Evolutionary conservation across 306 rosid species (phyloP), one percentile per base, ranked within the genome.

Genomic region (Luffa acutangula): DNA sequence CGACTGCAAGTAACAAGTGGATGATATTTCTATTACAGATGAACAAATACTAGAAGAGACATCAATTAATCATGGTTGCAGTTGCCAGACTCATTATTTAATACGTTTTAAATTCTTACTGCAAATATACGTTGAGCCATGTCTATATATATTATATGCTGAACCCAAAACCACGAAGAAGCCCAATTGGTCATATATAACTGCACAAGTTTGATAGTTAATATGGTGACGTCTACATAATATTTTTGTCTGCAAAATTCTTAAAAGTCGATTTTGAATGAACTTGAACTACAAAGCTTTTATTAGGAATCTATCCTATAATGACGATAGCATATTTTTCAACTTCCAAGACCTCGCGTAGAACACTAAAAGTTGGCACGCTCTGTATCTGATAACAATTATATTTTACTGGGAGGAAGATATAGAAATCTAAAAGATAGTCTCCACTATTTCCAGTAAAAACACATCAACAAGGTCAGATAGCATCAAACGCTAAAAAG

Each of bases 1-100:
- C 91, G 83, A 81, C 97, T 95, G 93, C 88, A 81, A 21, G 36
- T 20, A 71, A 71, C 37, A 46, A 46, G 3, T 9, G 77, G 41
- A 71, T 13, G 42, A 25, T 21, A 71, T 71, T 71, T 71, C 41
- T 21, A 48, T 71, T 71, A 21, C n/a, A 45, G n/a, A 42, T 67
- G 31, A 67, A n/a, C 34, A 18, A 42, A 67, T 41, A 43, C 20
- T 3, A 67, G n/a, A 67, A 9, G 34, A 3, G 42, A n/a, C 15
- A 46, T 25, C 76, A 46, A 20, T 48, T 21, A 1, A 45, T 46
- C 76, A 71, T 71, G 76, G 41, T 71, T n/a, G 18, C 76, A 70
- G 49, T 43, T 69, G 3, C 9, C 49, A 4, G 31, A 39, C 20
- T 65, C 73, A 39, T 39, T 65, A 7, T 39, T 65, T 17, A 9